Conservation (phyloP, 495 filamentous ascomycete species). For the Terfezia claveryi region DNA sequence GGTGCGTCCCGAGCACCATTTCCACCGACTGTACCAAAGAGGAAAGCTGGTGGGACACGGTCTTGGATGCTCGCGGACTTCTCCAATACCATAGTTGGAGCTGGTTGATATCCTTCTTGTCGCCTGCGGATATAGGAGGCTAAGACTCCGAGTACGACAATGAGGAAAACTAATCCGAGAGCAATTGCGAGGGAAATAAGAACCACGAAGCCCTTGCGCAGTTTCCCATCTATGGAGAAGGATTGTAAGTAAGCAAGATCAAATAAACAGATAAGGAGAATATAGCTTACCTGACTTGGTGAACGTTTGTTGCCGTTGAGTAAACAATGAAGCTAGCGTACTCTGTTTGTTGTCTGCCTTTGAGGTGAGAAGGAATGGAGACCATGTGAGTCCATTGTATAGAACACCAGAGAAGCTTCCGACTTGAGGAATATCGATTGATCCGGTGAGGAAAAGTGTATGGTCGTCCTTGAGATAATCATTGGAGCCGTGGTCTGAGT, state of each 20-base stretch:
- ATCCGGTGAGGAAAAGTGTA: conserved; percentile 60
- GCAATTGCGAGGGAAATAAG: conserved; percentile 83
- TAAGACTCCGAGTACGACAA: conserved; percentile 66
- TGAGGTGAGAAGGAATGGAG: conserved; percentile 59
- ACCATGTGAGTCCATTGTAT: conserved; percentile 57
- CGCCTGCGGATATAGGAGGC: conserved; percentile 64
- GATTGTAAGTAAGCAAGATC: conserved; percentile 1
- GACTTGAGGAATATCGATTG: conserved; percentile 49
- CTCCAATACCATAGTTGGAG: conserved; percentile 49
- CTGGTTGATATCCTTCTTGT: conserved; percentile 68
- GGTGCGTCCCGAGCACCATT: not conserved
- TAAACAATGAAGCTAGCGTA: conserved; percentile 56
- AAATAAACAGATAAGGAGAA: not conserved
- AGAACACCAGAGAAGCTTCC: conserved; percentile 61
- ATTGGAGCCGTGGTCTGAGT: conserved; percentile 39
- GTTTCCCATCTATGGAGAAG: conserved; percentile 27
- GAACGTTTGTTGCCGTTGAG: conserved; percentile 50
- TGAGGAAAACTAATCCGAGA: conserved; percentile 63
- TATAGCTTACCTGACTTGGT: conserved; percentile 26
- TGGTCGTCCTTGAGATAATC: conserved; percentile 40
- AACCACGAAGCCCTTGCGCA: conserved; percentile 70
- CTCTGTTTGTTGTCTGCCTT: conserved; percentile 39
- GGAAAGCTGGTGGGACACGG: conserved; percentile 57
- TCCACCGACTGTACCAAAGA: conserved; percentile 33
- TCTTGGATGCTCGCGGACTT: conserved; percentile 47